Evolutionary conservation across 163 green algal genomes (phyloP).

Genomic region (Chlamydomonas reinhardtii): DNA sequence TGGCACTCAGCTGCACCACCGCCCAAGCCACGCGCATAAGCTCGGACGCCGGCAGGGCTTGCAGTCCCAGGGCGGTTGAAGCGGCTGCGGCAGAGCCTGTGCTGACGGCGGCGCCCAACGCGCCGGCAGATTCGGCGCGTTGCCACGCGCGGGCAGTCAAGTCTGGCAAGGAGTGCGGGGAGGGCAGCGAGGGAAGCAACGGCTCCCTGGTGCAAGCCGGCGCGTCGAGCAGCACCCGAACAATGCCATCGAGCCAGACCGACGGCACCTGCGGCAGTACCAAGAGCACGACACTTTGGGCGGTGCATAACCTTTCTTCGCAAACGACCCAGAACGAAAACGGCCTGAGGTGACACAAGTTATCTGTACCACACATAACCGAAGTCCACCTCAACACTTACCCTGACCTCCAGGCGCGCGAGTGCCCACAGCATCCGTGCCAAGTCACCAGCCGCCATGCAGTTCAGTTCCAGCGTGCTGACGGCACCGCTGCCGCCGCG

Average conservation of each 20-base stretch:
- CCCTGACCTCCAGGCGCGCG: neutral
- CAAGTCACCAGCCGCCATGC: neutral
- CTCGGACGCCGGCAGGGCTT: neutral
- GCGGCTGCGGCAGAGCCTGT: neutral
- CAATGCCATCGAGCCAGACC: neutral
- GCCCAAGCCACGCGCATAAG: neutral
- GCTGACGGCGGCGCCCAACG: neutral
- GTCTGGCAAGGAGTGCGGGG: too few species aligned
- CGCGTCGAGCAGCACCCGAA: too few species aligned
- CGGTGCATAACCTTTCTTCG: too few species aligned
- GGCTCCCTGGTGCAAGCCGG: too few species aligned
- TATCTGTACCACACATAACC: too few species aligned
- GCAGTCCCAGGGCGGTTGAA: neutral
- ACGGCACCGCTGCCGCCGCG: neutral
- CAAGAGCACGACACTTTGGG: too few species aligned
- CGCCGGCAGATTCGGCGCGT: too few species aligned
- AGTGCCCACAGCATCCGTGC: constrained; percentile 29
- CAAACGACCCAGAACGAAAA: too few species aligned
- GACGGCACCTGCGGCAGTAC: neutral
- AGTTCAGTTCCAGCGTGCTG: neutral
- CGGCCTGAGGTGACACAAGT: too few species aligned
- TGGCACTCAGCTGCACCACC: constrained; percentile 15
- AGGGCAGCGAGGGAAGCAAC: too few species aligned
- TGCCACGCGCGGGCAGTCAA: too few species aligned
- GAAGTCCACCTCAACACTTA: too few species aligned